A percentile compares a stretch with the other conserved stretches of the same genome.
phyloP scores from a whole-genome alignment of 192 early-diverging fungal species.

The Rhizophagus clarus region DNA sequence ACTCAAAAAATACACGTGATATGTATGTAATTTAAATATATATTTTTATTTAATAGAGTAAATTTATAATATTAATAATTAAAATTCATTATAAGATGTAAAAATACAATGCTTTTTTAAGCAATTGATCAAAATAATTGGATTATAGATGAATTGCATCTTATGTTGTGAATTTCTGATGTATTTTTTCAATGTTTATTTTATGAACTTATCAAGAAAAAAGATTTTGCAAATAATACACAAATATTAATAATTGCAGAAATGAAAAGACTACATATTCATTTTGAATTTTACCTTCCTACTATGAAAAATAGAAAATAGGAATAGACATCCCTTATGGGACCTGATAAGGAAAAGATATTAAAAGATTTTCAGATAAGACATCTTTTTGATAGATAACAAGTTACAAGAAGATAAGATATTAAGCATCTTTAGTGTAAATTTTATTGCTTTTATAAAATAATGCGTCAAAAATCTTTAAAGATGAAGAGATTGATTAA shows the following conservation, averaged over 20 bases:
- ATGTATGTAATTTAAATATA: neutral
- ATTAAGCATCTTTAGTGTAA: neutral
- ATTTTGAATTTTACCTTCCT: neutral
- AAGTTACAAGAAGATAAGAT: neutral
- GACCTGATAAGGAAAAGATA: neutral
- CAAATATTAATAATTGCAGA: too few relatives aligned
- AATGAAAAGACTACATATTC: neutral
- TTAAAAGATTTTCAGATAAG: neutral
- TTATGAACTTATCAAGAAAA: neutral
- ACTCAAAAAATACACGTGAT: neutral
- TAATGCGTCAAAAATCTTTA: neutral
- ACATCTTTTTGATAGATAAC: neutral
- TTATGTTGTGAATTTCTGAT: conserved; percentile 8
- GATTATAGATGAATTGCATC: neutral
- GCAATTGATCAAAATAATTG: neutral
- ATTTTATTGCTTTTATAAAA: neutral
- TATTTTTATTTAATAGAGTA: too few relatives aligned
- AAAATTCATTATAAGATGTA: conserved; percentile 7
- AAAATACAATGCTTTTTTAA: neutral
- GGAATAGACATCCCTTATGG: neutral
- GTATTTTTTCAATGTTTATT: conserved; percentile 10
- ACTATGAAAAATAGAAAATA: neutral
- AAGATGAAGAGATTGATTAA: neutral
- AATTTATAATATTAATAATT: conserved; percentile 7
- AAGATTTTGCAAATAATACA: neutral